phyloP scores from a whole-genome alignment of 441 rosid genomes.

The Populus trichocarpa region DNA sequence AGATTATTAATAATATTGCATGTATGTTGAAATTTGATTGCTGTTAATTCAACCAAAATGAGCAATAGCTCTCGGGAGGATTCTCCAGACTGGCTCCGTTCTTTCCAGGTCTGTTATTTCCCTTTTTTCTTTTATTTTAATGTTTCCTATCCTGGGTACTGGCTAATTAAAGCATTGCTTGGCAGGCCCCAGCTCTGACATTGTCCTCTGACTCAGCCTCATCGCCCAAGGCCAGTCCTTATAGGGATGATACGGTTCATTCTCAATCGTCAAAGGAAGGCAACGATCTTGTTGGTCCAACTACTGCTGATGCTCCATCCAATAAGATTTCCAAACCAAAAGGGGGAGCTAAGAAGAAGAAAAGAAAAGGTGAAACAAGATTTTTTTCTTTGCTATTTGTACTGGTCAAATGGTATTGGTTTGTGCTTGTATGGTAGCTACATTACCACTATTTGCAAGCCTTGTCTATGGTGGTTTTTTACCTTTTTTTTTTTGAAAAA shows the following conservation, averaged over 20 bases:
- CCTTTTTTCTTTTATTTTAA: too few species aligned
- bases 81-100: conserved; percentile 91
- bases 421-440: background rate
- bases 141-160: background rate
- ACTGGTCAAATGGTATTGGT: background rate
- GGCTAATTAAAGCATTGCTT: background rate
- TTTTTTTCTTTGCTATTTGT: background rate
- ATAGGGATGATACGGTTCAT: conserved; percentile 26
- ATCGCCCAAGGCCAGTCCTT: conserved; percentile 37
- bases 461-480: background rate
- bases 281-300: conserved; percentile 22
- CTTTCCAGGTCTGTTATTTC: conserved; percentile 49
- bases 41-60: conserved; percentile 29
- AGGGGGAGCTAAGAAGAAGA: conserved; percentile 27
- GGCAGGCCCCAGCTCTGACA: conserved; percentile 58
- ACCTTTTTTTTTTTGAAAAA: too few species aligned
- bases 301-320: conserved; percentile 18
- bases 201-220: conserved; percentile 60
- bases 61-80: conserved; percentile 59
- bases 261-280: conserved; percentile 26
- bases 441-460: background rate
- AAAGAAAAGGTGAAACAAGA: conserved; percentile 32
- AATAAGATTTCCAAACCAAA: conserved; percentile 25
- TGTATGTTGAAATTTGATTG: background rate
- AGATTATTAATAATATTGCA: background rate